A percentile compares a stretch with the other conserved stretches of the same genome.
Conservation (phyloP, 2,329 filamentous ascomycete species). For the Furcasterigmium furcatum region DNA sequence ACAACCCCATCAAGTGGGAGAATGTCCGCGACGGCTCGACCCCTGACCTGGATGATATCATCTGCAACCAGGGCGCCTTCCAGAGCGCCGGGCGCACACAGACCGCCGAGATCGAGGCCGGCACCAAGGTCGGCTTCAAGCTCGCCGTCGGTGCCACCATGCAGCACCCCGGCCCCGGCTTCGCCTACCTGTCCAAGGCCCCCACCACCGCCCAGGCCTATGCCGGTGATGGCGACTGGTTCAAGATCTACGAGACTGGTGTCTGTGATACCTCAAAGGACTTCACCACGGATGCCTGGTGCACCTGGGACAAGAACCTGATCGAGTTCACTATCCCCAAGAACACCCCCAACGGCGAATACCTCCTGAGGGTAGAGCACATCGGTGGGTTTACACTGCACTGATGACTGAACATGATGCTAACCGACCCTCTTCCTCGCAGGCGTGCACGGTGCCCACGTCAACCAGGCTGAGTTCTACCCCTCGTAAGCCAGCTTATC, state of each 20-base stretch:
- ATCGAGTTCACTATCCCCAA: conserved; percentile 27
- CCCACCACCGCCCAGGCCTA: conserved; percentile 37
- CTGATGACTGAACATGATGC: not conserved
- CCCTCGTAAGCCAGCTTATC: not conserved
- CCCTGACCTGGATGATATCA: conserved; percentile 6
- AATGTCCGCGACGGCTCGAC: conserved; percentile 3
- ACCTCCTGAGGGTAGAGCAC: conserved; percentile 29
- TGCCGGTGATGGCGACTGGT: conserved; percentile 38
- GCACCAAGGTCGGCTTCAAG: conserved; percentile 47
- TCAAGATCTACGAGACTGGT: conserved; percentile 18
- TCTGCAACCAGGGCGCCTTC: conserved; percentile 18
- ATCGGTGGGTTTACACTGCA: conserved; percentile 16
- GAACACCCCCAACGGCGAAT: conserved; percentile 30
- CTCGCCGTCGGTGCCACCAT: conserved; percentile 46
- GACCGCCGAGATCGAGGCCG: conserved; percentile 23
- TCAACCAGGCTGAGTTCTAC: conserved; percentile 9
- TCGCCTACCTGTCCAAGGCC: conserved; percentile 40
- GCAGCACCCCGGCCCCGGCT: conserved; percentile 39
- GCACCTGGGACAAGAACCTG: conserved; percentile 14
- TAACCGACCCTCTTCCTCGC: not conserved
- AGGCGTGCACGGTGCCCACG: conserved; percentile 15
- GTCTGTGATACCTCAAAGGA: conserved; percentile 13
- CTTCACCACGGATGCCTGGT: conserved; percentile 17
- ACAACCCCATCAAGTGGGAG: conserved; percentile 12
- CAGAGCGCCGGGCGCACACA: conserved; percentile 12